Evolutionary conservation across 371 early-diverging fungal species (phyloP), one percentile per base, ranked within the genome.

Genomic region (Phascolomyces articulosus): DNA sequence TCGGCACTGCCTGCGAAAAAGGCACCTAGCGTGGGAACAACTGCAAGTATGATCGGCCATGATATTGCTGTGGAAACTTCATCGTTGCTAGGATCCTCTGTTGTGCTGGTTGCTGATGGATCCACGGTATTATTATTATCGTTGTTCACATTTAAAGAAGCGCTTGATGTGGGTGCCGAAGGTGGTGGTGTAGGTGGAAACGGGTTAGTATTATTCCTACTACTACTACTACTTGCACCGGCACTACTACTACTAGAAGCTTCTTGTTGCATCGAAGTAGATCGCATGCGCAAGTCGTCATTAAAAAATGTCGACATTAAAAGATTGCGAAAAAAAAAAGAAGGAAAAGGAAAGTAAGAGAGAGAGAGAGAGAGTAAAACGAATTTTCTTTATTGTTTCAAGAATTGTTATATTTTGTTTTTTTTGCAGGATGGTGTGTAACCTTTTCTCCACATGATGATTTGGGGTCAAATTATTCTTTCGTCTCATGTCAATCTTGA

Each of bases 31-130:
- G 85, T 82, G 9, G 87, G 87, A 34, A 85, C 59, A n/a, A 84
- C 69, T 6, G 85, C 84, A 49, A 87, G 73, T 9, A 83, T 58
- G 28, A 87, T 87, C 2, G 87, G 87, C 85, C 85, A 87, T 54
- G 74, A 68, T 34, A 67, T 56, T 18, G 67, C 60, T 11, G 71
- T 61, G 11, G 71, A 63, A 21, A 65, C 53, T 13, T 66, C 66
- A 13, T 66, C 58, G 10, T 51, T 34, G 56, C 56, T 55, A 31
- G 56, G 51, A 24, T 51, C 51, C 4, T 51, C 44, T 44, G 44
- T 7, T n/a, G 38, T 13, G 38, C 38, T 13, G 13, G 44, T 44
- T 44, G 44, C 44, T 44, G 44, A 1, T 38, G 6, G 38, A 9
- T 38, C 38, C 38, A 13, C 38, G 4, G 16, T 44, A n/a, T n/a